Evolutionary conservation across 2,329 filamentous ascomycete species (phyloP).

Genomic region (Xylariaceae sp.): DNA sequence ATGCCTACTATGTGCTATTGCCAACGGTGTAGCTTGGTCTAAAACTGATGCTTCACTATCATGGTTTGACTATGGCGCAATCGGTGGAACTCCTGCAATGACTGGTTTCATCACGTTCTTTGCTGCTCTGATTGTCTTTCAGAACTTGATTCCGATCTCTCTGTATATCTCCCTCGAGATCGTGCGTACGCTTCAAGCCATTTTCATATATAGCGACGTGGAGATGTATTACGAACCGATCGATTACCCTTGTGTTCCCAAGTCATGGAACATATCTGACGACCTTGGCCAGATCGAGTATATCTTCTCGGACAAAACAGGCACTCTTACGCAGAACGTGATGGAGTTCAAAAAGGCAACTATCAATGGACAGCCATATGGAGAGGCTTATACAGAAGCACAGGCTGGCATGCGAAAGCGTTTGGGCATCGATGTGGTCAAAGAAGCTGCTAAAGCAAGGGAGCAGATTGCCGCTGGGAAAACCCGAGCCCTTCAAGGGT

Average conservation of each 20-base stretch:
- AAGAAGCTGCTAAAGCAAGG: constrained; percentile 73
- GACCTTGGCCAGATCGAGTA: constrained; percentile 98
- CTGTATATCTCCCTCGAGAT: constrained; percentile 98
- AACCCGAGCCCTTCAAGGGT: constrained; percentile 70
- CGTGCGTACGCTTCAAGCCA: constrained; percentile 87
- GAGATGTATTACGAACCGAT: constrained; percentile 97
- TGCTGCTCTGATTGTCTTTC: constrained; percentile 92
- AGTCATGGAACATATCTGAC: constrained; percentile 99
- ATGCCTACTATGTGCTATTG: constrained; percentile 84
- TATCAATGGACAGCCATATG: constrained; percentile 94
- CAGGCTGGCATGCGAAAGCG: constrained; percentile 96
- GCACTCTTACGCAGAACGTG: constrained; percentile 87
- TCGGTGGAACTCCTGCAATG: constrained; percentile 74
- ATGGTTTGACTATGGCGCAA: constrained; percentile 86
- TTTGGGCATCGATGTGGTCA: constrained; percentile 83
- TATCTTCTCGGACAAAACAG: constrained; percentile 96
- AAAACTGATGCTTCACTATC: constrained; percentile 74
- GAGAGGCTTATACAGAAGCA: constrained; percentile 96
- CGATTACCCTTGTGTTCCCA: constrained; percentile 94
- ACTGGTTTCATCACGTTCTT: constrained; percentile 97
- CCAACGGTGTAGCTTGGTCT: constrained; percentile 83
- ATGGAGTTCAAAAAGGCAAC: constrained; percentile 99
- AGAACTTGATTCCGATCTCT: constrained; percentile 98
- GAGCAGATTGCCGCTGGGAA: constrained; percentile 82
- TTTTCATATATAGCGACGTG: constrained; percentile 96